These are phyloP conservation scores for Xylaria acuta DNA, from an alignment of 495 filamentous ascomycete species.

Conservation along the genomic window DNA sequence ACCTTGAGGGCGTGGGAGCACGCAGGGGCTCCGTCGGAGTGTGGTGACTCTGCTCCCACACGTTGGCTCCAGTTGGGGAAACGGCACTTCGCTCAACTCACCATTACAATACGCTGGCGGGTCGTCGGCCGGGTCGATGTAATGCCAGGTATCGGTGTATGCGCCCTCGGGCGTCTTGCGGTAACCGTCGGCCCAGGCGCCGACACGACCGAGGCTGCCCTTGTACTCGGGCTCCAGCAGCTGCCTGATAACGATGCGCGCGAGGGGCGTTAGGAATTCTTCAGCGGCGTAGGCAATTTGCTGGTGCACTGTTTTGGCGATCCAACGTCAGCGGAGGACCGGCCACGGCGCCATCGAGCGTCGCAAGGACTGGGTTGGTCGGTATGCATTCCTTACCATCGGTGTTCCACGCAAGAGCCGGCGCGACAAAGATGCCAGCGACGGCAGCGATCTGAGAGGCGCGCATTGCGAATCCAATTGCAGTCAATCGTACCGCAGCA, in stretches of 20 bases:
- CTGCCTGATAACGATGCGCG: constrained; percentile 34
- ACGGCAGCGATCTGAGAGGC: constrained; percentile 13
- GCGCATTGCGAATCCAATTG: constrained; percentile 18
- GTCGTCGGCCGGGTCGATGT: constrained; percentile 25
- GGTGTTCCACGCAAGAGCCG: constrained; percentile 39
- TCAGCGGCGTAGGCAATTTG: constrained; percentile 45
- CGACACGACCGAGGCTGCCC: constrained; percentile 39
- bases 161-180: constrained; percentile 34
- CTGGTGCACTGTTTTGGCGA: constrained; percentile 33
- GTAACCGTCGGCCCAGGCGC: constrained; percentile 40
- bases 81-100: background rate
- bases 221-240: constrained; percentile 43
- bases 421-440: constrained; percentile 15
- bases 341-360: background rate
- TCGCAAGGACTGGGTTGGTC: background rate
- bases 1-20: background rate
- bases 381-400: constrained; percentile 26
- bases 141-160: constrained; percentile 31
- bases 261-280: constrained; percentile 37
- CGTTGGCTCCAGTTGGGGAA: background rate
- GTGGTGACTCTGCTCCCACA: background rate
- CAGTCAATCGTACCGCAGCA: background rate
- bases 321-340: background rate
- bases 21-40: background rate
- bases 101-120: constrained; percentile 33